Percentiles rank a stretch among this genome's conserved stretches.
Evolutionary conservation across 2,329 filamentous ascomycete species (phyloP).

Genomic region (Neonectria hederae): DNA sequence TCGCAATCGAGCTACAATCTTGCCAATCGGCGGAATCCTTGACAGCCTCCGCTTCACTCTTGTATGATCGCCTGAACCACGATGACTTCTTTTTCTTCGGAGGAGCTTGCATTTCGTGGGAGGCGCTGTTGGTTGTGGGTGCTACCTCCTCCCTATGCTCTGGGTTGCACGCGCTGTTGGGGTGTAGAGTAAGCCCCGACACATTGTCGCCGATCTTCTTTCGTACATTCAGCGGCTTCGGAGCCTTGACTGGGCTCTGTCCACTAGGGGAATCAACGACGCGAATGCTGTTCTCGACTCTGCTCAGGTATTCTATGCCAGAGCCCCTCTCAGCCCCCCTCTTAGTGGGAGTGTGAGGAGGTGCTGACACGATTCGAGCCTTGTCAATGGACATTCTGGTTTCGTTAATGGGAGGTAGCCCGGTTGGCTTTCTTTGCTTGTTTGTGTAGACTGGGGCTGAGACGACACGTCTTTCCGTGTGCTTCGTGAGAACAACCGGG

Average conservation of each 20-base stretch:
- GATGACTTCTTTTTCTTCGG: slow-evolving; percentile 57
- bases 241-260: slow-evolving; percentile 46
- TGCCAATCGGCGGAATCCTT: slow-evolving; percentile 41
- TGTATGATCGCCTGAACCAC: slow-evolving; percentile 63
- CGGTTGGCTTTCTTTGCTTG: slow-evolving; percentile 49
- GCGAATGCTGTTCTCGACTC: slow-evolving; percentile 62
- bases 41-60: slow-evolving; percentile 42
- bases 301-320: slow-evolving; percentile 56
- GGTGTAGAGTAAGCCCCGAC: slow-evolving; percentile 33
- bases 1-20: slow-evolving; percentile 39
- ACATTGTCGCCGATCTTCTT: slow-evolving; percentile 48
- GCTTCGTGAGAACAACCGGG: slow-evolving; percentile 45
- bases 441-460: slow-evolving; percentile 62
- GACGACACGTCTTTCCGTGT: slow-evolving; percentile 56
- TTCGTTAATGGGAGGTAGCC: slow-evolving; percentile 62
- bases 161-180: slow-evolving; percentile 25
- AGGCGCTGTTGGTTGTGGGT: slow-evolving; percentile 1
- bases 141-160: slow-evolving; percentile 22
- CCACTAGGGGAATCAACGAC: slow-evolving; percentile 61
- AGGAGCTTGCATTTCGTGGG: slow-evolving; percentile 28
- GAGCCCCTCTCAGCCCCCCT: slow-evolving; percentile 45
- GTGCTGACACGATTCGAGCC: slow-evolving; percentile 58
- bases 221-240: slow-evolving; percentile 53
- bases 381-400: slow-evolving; percentile 49
- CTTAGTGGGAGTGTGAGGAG: slow-evolving; percentile 49